Conservation (phyloP, 2,329 filamentous ascomycete species). For the Colletotrichum plurivorum region DNA sequence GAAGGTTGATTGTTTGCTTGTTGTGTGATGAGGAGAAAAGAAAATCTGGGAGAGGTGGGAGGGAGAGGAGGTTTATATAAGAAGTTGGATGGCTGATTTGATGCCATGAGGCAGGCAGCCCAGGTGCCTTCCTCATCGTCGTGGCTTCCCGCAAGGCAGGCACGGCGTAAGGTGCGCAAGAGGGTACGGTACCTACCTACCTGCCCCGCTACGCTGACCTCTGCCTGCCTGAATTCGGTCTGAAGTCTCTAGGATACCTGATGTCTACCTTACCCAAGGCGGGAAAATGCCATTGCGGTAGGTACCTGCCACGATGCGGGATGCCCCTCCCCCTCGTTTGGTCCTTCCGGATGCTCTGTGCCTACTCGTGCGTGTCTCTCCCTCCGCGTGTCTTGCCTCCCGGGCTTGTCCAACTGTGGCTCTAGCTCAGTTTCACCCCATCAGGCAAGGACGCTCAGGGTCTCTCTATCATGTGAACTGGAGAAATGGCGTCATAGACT, state of each 20-base stretch:
- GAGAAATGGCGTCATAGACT: conserved; percentile 41
- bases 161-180: no score
- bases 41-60: conserved; percentile 22
- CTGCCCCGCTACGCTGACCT: conserved; percentile 29
- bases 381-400: conserved; percentile 28
- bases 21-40: conserved; percentile 42
- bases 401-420: conserved; percentile 26
- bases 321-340: conserved; percentile 34
- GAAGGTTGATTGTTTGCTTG: conserved; percentile 45
- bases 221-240: conserved; percentile 12
- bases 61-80: conserved; percentile 45
- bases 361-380: conserved; percentile 22
- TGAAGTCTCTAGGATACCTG: conserved; percentile 11
- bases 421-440: conserved; percentile 39
- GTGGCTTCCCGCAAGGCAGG: conserved; percentile 17
- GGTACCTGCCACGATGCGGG: conserved; percentile 6
- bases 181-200: conserved; percentile 14
- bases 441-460: conserved; percentile 38
- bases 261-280: conserved; percentile 1
- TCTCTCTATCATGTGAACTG: conserved; percentile 41
- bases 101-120: not conserved
- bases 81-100: conserved; percentile 32
- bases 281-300: not conserved
- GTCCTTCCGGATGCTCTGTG: conserved; percentile 19
- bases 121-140: conserved; percentile 17